phyloP scores from a whole-genome alignment of 345 rosid species.

The Eucalyptus polybractea region DNA sequence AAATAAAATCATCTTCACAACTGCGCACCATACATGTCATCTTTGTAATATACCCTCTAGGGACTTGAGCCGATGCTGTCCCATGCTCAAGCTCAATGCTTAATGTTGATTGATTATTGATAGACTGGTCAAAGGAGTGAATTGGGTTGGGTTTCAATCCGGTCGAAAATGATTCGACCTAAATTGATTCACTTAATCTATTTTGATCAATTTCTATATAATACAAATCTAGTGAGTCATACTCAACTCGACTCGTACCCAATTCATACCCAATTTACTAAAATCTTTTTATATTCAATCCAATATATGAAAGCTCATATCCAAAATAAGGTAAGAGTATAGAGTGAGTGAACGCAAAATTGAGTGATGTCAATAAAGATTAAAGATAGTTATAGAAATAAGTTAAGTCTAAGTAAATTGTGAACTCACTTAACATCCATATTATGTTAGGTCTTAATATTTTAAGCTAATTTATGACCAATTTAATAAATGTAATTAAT shows the following conservation, averaged over 20 bases:
- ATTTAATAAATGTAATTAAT: too few species aligned
- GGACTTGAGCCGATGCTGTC: background rate
- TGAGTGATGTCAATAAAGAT: too few species aligned
- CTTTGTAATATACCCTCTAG: background rate
- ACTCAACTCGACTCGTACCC: rapidly evolving
- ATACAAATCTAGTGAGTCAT: too few species aligned
- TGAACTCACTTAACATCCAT: background rate
- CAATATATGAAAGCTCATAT: too few species aligned
- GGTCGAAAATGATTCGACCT: background rate
- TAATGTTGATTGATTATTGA: background rate
- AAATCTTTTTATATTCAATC: too few species aligned
- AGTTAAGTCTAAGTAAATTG: too few species aligned
- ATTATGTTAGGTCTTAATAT: background rate
- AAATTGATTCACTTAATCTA: background rate
- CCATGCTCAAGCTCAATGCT: background rate
- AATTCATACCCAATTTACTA: too few species aligned
- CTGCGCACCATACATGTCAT: background rate
- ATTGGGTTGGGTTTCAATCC: background rate
- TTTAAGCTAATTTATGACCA: too few species aligned
- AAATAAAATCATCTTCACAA: background rate
- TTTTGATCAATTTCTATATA: too few species aligned
- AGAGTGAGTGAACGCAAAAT: background rate
- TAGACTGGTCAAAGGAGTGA: background rate
- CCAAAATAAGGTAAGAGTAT: background rate
- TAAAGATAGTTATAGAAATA: too few species aligned